Percentiles rank a stretch among this genome's conserved stretches.
Evolutionary conservation across 805 yeast species (phyloP).

Genomic region (Hanseniaspora jakobsenii): DNA sequence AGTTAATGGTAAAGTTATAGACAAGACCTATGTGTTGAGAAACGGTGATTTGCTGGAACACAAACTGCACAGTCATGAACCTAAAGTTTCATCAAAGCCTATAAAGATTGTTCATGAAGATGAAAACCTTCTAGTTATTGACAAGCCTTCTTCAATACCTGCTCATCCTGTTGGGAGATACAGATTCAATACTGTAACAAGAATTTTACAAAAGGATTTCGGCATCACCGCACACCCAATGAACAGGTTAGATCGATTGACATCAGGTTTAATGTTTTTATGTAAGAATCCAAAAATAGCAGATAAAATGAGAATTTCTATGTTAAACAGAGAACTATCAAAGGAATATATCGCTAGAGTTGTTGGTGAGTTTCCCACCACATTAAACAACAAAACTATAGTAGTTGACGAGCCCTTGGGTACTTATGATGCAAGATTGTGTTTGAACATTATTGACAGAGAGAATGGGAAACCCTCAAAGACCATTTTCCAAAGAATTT

Average conservation of each 20-base stretch:
- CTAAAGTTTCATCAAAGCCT: slow-evolving; percentile 51
- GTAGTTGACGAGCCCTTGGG: slow-evolving; percentile 54
- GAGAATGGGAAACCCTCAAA: slow-evolving; percentile 48
- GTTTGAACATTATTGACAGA: slow-evolving; percentile 43
- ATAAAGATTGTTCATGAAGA: slow-evolving; percentile 62
- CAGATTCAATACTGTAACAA: slow-evolving; percentile 63
- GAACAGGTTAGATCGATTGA: slow-evolving; percentile 76
- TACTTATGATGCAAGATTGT: slow-evolving; percentile 63
- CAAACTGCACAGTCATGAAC: slow-evolving; percentile 78
- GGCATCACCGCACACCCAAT: slow-evolving; percentile 68
- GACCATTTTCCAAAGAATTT: slow-evolving; percentile 55
- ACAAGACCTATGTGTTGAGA: slow-evolving; percentile 48
- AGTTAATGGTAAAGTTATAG: slow-evolving; percentile 58
- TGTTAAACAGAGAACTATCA: slow-evolving; percentile 57
- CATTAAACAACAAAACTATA: slow-evolving; percentile 28
- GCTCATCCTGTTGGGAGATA: slow-evolving; percentile 90
- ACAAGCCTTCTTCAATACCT: slow-evolving; percentile 90
- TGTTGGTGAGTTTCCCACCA: slow-evolving; percentile 68
- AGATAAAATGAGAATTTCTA: slow-evolving; percentile 57
- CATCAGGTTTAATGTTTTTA: slow-evolving; percentile 87
- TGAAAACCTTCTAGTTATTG: slow-evolving; percentile 66
- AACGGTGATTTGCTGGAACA: slow-evolving; percentile 81
- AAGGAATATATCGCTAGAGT: slow-evolving; percentile 85
- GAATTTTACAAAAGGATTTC: slow-evolving; percentile 59
- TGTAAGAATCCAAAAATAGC: slow-evolving; percentile 76